Evolutionary conservation across 2,329 filamentous ascomycete species (phyloP).

Genomic region (Aspergillus caelatus): DNA sequence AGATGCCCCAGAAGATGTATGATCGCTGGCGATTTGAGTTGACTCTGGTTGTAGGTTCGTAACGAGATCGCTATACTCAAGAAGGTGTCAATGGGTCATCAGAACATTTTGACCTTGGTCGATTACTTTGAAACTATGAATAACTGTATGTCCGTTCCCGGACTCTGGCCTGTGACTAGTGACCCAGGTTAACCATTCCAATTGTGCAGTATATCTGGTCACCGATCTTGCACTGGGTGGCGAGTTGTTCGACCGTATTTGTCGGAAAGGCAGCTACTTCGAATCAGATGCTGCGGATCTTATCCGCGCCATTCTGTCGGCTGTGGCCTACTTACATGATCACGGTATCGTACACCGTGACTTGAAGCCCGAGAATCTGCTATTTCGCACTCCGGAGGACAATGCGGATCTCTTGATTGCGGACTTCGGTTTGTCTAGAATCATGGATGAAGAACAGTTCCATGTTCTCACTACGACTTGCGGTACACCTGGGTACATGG

Average conservation of each 20-base stretch:
- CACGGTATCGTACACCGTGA: conserved; percentile 98
- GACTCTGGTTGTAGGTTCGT: conserved; percentile 65
- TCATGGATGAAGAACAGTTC: conserved; percentile 99
- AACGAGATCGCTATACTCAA: conserved; percentile 98
- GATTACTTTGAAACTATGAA: conserved; percentile 99
- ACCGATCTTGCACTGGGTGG: conserved; percentile 95
- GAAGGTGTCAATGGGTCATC: conserved; percentile 97
- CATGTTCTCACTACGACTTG: conserved; percentile 97
- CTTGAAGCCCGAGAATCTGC: conserved; percentile 93
- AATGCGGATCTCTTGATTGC: conserved; percentile 96
- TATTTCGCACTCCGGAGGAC: conserved; percentile 96
- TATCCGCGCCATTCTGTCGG: conserved; percentile 90
- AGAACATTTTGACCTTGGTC: conserved; percentile 95
- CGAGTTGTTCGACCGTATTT: conserved; percentile 97
- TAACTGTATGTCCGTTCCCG: conserved; percentile 65
- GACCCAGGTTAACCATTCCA: conserved; percentile 18
- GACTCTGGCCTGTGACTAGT: background rate
- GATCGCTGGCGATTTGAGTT: conserved; percentile 14
- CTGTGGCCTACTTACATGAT: conserved; percentile 98
- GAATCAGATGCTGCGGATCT: conserved; percentile 95
- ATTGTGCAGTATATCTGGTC: conserved; percentile 76
- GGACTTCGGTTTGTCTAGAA: conserved; percentile 91
- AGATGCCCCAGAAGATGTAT: conserved; percentile 3
- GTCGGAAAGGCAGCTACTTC: conserved; percentile 97
- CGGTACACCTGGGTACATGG: conserved; percentile 98